Evolutionary conservation across 2,329 filamentous ascomycete species (phyloP).

Genomic region (Incumbomyces delicatus): DNA sequence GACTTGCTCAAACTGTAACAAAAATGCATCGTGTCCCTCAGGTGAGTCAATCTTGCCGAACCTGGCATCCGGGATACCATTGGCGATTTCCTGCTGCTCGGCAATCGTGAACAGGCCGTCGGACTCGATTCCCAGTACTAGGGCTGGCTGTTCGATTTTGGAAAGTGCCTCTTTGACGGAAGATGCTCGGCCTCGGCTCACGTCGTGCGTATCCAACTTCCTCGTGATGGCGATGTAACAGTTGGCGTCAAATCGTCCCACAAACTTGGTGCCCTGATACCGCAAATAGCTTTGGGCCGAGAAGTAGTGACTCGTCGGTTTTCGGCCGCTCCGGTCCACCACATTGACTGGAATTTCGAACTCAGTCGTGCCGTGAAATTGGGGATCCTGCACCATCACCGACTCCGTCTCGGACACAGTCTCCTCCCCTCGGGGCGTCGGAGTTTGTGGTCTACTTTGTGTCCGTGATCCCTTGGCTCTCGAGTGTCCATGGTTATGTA

Average conservation of each 20-base stretch:
- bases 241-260: constrained; percentile 93
- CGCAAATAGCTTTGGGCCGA: constrained; percentile 95
- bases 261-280: constrained; percentile 94
- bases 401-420: constrained; percentile 18
- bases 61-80: constrained; percentile 64
- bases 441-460: constrained; percentile 19
- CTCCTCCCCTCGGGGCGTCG: constrained; percentile 17
- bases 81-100: constrained; percentile 86
- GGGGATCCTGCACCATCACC: constrained; percentile 49
- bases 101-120: constrained; percentile 96
- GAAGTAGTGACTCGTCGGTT: constrained; percentile 66
- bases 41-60: constrained; percentile 84
- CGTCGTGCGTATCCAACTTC: constrained; percentile 94
- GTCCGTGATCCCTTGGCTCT: constrained; percentile 47
- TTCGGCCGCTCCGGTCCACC: constrained; percentile 19
- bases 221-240: constrained; percentile 98
- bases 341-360: constrained; percentile 36
- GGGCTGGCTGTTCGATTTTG: constrained; percentile 74
- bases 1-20: constrained; percentile 95
- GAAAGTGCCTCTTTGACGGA: constrained; percentile 63
- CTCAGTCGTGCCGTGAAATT: constrained; percentile 58
- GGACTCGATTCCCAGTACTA: constrained; percentile 89
- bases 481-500: constrained; percentile 73
- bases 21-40: constrained; percentile 92
- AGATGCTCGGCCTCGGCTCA: constrained; percentile 62